Conservation (phyloP, 2,329 filamentous ascomycete genomes). For the Verruconis gallopava region DNA sequence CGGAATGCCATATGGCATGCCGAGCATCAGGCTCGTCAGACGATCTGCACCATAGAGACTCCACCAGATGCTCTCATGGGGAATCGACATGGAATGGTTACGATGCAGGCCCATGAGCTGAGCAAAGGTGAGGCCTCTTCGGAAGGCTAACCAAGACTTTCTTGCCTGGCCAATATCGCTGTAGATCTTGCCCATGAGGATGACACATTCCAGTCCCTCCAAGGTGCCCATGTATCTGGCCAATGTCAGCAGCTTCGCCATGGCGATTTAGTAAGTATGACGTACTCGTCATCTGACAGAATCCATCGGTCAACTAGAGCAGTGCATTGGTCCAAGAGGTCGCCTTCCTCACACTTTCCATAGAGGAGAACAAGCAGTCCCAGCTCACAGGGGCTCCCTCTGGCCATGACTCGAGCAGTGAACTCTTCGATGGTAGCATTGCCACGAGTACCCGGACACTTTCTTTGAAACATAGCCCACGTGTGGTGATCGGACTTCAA, state of each 20-base stretch:
- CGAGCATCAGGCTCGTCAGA: conserved; percentile 39
- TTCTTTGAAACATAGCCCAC: conserved; percentile 31
- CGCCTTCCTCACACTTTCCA: conserved; percentile 26
- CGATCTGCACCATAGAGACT: conserved; percentile 33
- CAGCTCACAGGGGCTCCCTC: conserved; percentile 27
- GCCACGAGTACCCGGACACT: conserved; percentile 29
- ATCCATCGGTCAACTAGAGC: conserved; percentile 35
- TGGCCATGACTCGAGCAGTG: conserved; percentile 32
- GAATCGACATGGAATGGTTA: conserved; percentile 21
- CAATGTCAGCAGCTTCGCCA: conserved; percentile 27
- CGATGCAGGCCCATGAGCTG: conserved; percentile 35
- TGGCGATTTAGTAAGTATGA: conserved; percentile 32
- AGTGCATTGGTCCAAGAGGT: conserved; percentile 34
- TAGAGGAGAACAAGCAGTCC: conserved; percentile 24
- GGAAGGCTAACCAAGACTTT: conserved; percentile 39
- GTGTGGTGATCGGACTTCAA: conserved; percentile 25
- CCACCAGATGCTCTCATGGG: conserved; percentile 29
- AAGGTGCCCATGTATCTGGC: conserved; percentile 32
- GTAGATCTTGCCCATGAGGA: conserved; percentile 39
- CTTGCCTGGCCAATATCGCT: conserved; percentile 43
- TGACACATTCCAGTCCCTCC: conserved; percentile 40
- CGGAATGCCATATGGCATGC: conserved; percentile 35
- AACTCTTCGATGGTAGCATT: conserved; percentile 26
- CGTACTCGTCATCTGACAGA: conserved; percentile 34
- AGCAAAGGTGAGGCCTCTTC: conserved; percentile 38